A percentile compares a stretch with the other conserved stretches of the same genome.
These are phyloP conservation scores for Fusarium nygamai DNA, from an alignment of 2,329 filamentous ascomycete genomes.

Conservation along the genomic window DNA sequence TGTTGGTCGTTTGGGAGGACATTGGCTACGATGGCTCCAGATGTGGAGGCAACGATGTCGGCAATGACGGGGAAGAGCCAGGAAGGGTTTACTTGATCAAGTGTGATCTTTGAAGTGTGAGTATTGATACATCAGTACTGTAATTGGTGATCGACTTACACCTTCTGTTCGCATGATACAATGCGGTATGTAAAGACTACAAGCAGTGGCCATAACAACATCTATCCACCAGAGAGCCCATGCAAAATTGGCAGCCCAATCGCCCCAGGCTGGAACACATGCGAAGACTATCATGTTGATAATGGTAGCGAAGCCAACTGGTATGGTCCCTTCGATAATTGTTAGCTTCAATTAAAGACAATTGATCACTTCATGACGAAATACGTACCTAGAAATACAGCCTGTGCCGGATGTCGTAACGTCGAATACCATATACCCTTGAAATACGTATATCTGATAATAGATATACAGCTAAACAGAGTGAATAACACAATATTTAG, in stretches of 20 bases:
- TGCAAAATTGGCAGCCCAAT: slow-evolving; percentile 58
- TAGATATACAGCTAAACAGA: slow-evolving; percentile 59
- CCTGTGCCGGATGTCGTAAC: slow-evolving; percentile 69
- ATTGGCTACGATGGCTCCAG: slow-evolving; percentile 66
- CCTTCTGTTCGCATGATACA: slow-evolving; percentile 50
- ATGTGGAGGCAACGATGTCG: slow-evolving; percentile 68
- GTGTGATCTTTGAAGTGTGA: slow-evolving; percentile 24
- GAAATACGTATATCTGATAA: slow-evolving; percentile 68
- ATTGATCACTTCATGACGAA: not conserved
- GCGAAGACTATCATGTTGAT: slow-evolving; percentile 68
- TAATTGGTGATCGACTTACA: slow-evolving; percentile 47
- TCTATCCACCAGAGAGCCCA: slow-evolving; percentile 67
- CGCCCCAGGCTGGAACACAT: slow-evolving; percentile 66
- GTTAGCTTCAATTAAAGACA: slow-evolving; percentile 41
- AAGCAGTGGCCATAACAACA: slow-evolving; percentile 55
- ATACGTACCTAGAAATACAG: slow-evolving; percentile 42
- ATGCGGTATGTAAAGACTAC: slow-evolving; percentile 60
- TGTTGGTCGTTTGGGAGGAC: slow-evolving; percentile 60
- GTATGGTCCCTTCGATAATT: slow-evolving; percentile 59
- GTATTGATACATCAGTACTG: not conserved
- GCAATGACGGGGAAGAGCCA: slow-evolving; percentile 71
- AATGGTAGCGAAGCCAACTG: slow-evolving; percentile 71
- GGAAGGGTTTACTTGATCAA: slow-evolving; percentile 62
- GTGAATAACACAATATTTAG: slow-evolving; percentile 66
- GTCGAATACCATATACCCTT: slow-evolving; percentile 69